Conservation (phyloP, 768 basidiomycete genomes). For the Russula sp. region DNA sequence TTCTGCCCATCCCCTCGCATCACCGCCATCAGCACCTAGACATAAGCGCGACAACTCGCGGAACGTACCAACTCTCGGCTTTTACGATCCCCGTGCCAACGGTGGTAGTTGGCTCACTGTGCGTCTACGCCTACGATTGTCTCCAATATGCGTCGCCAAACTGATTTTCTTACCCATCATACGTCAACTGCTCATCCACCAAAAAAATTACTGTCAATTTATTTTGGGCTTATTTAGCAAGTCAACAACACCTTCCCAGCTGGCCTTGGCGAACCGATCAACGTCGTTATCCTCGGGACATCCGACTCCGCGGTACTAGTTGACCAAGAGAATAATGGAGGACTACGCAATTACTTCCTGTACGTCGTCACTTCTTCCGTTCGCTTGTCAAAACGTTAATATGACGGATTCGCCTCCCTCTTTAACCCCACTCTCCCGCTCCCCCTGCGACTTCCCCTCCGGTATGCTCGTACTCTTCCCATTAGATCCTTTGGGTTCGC, state of each 20-base stretch:
- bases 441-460: background rate
- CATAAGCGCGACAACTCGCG: conserved; percentile 34
- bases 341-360: conserved; percentile 79
- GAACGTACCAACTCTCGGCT: conserved; percentile 49
- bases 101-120: conserved; percentile 77
- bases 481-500: conserved; percentile 67
- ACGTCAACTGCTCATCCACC: too few relatives aligned
- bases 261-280: conserved; percentile 67
- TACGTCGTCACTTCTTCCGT: conserved; percentile 41
- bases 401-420: background rate
- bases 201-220: background rate
- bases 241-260: conserved; percentile 10
- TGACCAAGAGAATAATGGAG: conserved; percentile 51
- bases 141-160: background rate
- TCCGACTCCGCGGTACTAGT: conserved; percentile 66
- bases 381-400: background rate
- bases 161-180: background rate
- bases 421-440: background rate
- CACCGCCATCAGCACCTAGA: conserved; percentile 30
- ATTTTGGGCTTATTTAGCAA: conserved; percentile 8
- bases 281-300: conserved; percentile 71
- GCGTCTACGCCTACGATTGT: conserved; percentile 33
- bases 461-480: too few relatives aligned
- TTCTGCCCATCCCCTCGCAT: conserved; percentile 5
- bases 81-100: conserved; percentile 49